Evolutionary conservation across 1,284 basidiomycete species (phyloP), one percentile per base, ranked within the genome.

Genomic region (Microbotryum lychnidis-dioicae): DNA sequence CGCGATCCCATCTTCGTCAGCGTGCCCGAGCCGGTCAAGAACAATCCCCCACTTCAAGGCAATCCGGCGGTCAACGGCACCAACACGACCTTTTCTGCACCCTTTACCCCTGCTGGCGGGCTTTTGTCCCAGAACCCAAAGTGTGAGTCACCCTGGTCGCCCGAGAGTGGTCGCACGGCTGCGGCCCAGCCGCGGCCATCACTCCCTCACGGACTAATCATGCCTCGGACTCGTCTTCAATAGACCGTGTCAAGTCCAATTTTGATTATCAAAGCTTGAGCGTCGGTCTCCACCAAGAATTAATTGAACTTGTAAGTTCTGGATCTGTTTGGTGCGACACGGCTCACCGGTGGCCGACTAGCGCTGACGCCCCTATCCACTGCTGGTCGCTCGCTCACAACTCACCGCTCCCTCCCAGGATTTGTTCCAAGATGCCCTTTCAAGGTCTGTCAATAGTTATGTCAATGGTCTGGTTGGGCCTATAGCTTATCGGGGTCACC

Each of bases 191-290:
- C n/a, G 6, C 51, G 25, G 10, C 10, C 51, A n/a, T 53, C 20
- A n/a, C 25, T 12, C 10, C 18, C 27, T 31, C 31, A 31, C 31
- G 31, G 31, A 31, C 31, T 33, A 14, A 23, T 27, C 27, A 53
- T 25, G 25, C n/a, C 16, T 25, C 10, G 25, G 12, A 53, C 27
- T 9, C 33, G 51, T 33, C 12, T 50, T 27, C 4, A 31, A 53
- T 3, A 53, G 25, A 59, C 54, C 9, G 8, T 14, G 42, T 45
- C 7, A 69, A 80, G 72, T 78, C 79, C 54, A 80, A 84, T 67
- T 85, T 84, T 66, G 83, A 85, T 73, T 83, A 79, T 71, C 82
- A 84, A 71, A 83, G 82, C 2, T 72, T 85, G 80, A 68, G 57
- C 47, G 49, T 63, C 45, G 64, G 55, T 1, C 56, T 62, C 16